Base-by-base conservation (phyloP, 192 early-diverging fungal species). In the Obelidium mucronatum region DNA sequence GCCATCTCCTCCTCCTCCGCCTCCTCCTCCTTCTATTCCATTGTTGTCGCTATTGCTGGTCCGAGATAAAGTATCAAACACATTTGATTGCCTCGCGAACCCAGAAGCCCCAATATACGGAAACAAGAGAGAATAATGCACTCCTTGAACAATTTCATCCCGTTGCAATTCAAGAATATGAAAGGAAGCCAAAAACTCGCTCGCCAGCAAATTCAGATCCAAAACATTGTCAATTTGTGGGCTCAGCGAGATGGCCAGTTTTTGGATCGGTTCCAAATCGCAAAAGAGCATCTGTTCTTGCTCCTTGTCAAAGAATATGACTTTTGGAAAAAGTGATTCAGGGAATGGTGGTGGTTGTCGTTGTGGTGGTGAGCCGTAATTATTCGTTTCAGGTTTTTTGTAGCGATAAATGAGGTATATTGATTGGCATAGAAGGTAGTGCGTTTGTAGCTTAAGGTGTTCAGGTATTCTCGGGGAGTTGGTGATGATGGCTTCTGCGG, bases 381-480 rank as follows among this genome's bases (percentile, higher is more conserved):
- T n/a, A n/a, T n/a, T n/a, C 61, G 34, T 22, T 11, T 22, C 6
- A 8, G 22, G 55, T 30, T 60, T 54, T 31, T 73, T 56, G n/a
- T 80, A 35, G 3, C 83, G 73, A 1, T 65, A 68, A 15, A 84
- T 59, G 13, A 84, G 28, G 54, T 80, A 84, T 15, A 84, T 40
- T 37, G 83, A 64, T 69, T 84, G 83, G 48, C 59, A 69, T 6
- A 81, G 39, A 0, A 75, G 77, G 51, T 73, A 81, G 59, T 77
- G 73, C 6, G 77, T 67, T 40, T 84, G 83, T 2, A 78, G 68
- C 39, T 58, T 60, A 1, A 84, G 35, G 58, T 66, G 44, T 19
- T 68, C 58, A 34, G 83, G 75, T 13, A 84, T 65, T 31, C 31
- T 28, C 5, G 64, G 33, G 0, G 6, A 8, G 36, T 40, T 36